phyloP scores from a whole-genome alignment of 2,329 filamentous ascomycete genomes.

The Trichoderma atroviride region DNA sequence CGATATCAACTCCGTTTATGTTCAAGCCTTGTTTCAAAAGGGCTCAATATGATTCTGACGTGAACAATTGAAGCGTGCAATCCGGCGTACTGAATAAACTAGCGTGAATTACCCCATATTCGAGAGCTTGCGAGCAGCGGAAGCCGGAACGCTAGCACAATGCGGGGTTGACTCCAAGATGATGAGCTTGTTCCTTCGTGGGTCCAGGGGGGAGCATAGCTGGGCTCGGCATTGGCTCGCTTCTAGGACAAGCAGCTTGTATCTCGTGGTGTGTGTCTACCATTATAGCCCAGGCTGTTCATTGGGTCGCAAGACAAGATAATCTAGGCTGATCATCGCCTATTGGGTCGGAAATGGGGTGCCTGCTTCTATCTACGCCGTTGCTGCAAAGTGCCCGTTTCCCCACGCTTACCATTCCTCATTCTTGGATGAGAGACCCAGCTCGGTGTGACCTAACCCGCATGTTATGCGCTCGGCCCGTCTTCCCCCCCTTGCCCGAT shows the following conservation, averaged over 20 bases:
- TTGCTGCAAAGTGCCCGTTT: neutral
- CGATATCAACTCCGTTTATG: neutral
- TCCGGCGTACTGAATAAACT: neutral
- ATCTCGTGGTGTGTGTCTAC: neutral
- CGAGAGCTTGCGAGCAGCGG: neutral
- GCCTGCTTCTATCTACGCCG: neutral
- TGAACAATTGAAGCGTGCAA: neutral
- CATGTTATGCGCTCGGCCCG: slow-evolving; percentile 3
- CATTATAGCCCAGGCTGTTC: neutral
- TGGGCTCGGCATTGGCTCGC: slow-evolving; percentile 14
- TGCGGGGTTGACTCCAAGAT: slow-evolving; percentile 9
- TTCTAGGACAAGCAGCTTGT: neutral
- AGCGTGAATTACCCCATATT: neutral
- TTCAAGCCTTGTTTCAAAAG: neutral
- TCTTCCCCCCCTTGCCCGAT: slow-evolving; percentile 7
- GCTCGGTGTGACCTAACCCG: slow-evolving; percentile 11
- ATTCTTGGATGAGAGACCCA: neutral
- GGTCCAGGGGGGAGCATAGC: neutral
- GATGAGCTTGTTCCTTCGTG: slow-evolving; percentile 1
- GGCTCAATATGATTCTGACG: neutral
- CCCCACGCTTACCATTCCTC: neutral
- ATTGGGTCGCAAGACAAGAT: slow-evolving; percentile 13
- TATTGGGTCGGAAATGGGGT: slow-evolving; percentile 1
- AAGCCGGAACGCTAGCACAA: neutral
- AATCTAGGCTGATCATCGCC: slow-evolving; percentile 7